These are phyloP conservation scores for Solanum boliviense DNA, from an alignment of 257 asterid genomes.

Conservation along the genomic window DNA sequence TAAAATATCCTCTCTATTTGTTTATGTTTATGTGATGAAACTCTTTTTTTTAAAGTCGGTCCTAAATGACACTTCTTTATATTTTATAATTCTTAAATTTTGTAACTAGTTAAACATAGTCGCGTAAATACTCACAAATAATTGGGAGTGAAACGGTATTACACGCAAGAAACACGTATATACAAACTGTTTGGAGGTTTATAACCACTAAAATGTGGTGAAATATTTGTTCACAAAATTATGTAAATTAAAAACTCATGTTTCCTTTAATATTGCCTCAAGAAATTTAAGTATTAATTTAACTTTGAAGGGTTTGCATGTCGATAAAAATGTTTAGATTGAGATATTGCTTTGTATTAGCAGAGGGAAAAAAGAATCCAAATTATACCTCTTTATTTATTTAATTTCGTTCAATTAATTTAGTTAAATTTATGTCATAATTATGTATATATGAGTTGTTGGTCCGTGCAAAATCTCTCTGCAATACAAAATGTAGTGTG, in stretches of 20 bases:
- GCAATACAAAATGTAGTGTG: constrained; percentile 6
- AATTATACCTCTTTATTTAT: background rate
- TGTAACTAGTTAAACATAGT: background rate
- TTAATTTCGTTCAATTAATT: background rate
- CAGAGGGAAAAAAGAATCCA: background rate
- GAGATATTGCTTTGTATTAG: background rate
- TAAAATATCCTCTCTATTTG: background rate
- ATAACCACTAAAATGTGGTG: background rate
- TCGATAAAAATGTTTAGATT: background rate
- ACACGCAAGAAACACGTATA: background rate
- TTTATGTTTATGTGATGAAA: background rate
- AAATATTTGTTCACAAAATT: background rate
- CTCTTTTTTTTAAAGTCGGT: background rate
- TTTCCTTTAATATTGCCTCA: background rate
- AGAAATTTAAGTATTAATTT: background rate
- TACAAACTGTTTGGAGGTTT: background rate
- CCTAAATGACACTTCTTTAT: background rate
- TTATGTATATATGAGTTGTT: background rate
- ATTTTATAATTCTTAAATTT: too few relatives aligned
- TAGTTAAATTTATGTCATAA: background rate
- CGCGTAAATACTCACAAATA: background rate
- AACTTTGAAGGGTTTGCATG: too few relatives aligned
- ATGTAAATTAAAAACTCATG: background rate
- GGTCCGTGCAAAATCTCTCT: constrained; percentile 2
- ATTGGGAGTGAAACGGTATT: background rate